Evolutionary conservation across 2,329 filamentous ascomycete genomes (phyloP).

Genomic region (Elsinoe fawcettii): DNA sequence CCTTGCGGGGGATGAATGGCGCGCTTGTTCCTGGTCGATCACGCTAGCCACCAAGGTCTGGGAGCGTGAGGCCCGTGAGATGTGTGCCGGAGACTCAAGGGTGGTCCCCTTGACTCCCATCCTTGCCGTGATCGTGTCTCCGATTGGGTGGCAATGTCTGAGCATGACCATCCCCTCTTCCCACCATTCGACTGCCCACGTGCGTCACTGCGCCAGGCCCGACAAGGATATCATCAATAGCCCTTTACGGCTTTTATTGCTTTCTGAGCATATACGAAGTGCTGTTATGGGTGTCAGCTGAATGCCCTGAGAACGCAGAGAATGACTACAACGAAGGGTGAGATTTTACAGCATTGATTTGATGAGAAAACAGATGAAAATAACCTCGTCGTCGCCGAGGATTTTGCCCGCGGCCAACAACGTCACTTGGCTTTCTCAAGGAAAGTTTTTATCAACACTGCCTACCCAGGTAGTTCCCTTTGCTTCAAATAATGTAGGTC

Average conservation of each 20-base stretch:
- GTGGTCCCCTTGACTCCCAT: neutral
- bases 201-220: neutral
- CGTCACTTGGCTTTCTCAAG: neutral
- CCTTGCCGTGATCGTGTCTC: neutral
- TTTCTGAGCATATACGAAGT: neutral
- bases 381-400: constrained; percentile 7
- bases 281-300: neutral
- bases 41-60: neutral
- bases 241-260: neutral
- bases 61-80: neutral
- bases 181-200: neutral
- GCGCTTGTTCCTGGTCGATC: constrained; percentile 1
- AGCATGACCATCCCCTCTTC: neutral
- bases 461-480: neutral
- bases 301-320: neutral
- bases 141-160: constrained; percentile 7
- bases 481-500: neutral
- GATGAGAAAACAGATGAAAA: neutral
- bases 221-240: neutral
- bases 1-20: constrained; percentile 1
- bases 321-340: too few relatives aligned
- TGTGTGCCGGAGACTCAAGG: neutral
- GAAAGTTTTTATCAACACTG: constrained; percentile 9
- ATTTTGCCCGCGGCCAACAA: neutral
- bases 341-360: neutral